Evolutionary conservation across 208 protist species (phyloP).

Genomic region (Leishmania mexicana): DNA sequence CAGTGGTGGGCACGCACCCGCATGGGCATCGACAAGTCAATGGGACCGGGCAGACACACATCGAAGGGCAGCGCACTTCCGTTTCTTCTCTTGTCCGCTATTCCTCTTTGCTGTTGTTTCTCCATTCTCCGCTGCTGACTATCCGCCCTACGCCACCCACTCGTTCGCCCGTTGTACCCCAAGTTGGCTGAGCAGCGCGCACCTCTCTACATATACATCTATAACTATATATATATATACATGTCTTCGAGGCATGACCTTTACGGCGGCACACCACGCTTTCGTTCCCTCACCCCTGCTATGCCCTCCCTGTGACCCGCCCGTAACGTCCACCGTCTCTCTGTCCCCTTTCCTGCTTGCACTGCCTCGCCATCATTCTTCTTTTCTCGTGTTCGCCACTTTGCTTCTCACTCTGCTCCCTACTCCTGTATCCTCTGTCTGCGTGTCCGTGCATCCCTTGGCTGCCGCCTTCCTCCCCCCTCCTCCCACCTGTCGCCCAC

Average conservation of each 20-base stretch:
- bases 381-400: neutral
- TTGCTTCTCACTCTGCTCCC: neutral
- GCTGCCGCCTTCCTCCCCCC: neutral
- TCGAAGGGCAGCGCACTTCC: neutral
- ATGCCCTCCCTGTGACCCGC: neutral
- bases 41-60: neutral
- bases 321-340: neutral
- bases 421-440: neutral
- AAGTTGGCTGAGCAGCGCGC: neutral
- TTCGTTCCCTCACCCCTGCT: neutral
- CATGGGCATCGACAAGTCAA: neutral
- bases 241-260: neutral
- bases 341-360: neutral
- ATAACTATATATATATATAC: neutral
- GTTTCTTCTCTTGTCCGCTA: neutral
- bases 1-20: neutral
- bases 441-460: neutral
- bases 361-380: neutral
- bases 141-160: neutral
- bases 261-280: neutral
- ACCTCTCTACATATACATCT: neutral
- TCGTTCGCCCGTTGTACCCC: neutral
- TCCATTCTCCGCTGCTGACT: no score
- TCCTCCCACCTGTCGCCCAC: neutral
- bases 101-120: neutral